Percentiles rank a stretch among this genome's conserved stretches.
Conservation (phyloP, 257 asterid species). For the Henckelia pumila region DNA sequence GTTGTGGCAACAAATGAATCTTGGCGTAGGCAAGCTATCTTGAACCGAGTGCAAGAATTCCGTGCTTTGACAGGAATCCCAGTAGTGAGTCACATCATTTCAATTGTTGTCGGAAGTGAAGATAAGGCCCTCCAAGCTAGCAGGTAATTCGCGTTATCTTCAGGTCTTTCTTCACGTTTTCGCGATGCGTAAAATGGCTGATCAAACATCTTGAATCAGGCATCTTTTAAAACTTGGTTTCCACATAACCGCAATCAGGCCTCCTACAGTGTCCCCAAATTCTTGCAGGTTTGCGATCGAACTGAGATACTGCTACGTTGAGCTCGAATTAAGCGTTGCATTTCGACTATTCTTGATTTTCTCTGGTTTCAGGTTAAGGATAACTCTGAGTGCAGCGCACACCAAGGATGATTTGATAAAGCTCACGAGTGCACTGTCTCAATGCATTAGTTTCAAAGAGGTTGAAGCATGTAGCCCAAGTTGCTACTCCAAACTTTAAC, state of each 20-base stretch:
- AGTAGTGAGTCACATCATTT: constrained; percentile 45
- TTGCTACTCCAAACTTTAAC: constrained; percentile 48
- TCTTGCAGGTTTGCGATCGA: constrained; percentile 83
- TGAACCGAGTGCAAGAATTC: constrained; percentile 67
- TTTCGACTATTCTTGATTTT: neutral
- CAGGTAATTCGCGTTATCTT: constrained; percentile 44
- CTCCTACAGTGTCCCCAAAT: constrained; percentile 94
- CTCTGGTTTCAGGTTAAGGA: constrained; percentile 62
- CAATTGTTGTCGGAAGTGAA: constrained; percentile 78
- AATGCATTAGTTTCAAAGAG: constrained; percentile 61
- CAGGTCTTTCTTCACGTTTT: neutral
- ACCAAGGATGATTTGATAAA: constrained; percentile 68
- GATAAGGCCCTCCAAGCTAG: constrained; percentile 90
- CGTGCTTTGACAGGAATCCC: constrained; percentile 48
- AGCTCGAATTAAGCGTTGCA: no score
- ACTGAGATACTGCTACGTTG: neutral
- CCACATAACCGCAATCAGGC: constrained; percentile 86
- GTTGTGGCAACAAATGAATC: constrained; percentile 68
- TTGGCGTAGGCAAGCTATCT: constrained; percentile 80
- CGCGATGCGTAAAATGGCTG: neutral
- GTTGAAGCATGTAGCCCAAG: constrained; percentile 30
- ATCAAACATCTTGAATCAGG: constrained; percentile 51
- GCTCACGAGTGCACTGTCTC: constrained; percentile 63
- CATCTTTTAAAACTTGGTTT: constrained; percentile 76
- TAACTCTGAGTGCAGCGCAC: constrained; percentile 83